Evolutionary conservation across 2,329 filamentous ascomycete genomes (phyloP), one percentile per base, ranked within the genome.

Genomic region (Bipolaris gigantea): DNA sequence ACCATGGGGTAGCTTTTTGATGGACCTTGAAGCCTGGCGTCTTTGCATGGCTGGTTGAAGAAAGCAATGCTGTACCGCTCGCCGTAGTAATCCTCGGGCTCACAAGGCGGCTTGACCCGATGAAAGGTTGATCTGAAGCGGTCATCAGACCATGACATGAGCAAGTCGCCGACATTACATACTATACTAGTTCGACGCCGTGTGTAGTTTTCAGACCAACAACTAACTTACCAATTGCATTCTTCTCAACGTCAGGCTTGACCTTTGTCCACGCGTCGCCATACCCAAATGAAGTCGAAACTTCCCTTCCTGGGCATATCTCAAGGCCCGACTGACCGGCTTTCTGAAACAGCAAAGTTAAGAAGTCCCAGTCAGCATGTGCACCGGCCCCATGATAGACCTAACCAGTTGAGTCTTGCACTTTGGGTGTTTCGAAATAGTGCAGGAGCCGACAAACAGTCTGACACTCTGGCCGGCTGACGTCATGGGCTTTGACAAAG

Each of bases 61-160:
- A 82, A 88, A 7, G 85, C 85, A 66, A 88, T 84, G 66, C 83
- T 85, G 67, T 85, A 88, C 38, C 85, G 77, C 60, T 82, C 79
- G 5, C 83, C 83, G 61, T 80, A 87, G 65, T 80, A 85, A 41
- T 80, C 77, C 2, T 75, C 76, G 0, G 76, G 75, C 60, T 86
- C 82, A 25, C 73, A 77, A 0, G 84, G 84, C 1, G 84, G 83
- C 71, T 84, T 85, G 53, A 88, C 85, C 3, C 85, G 79, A 70
- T 88, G 85, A 48, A 86, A 84, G 0, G 85, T 86, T 36, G 80
- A 84, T 72, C 87, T 88, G 76, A 88, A 87, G 18, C 84, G 79
- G 68, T 88, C 86, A 64, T 88, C 85, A 25, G 80, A 83, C 84
- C 85, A 87, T 38, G 77, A 81, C 85, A 88, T 87, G 15, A 88